Percentiles rank a stretch among this genome's conserved stretches.
phyloP scores from a whole-genome alignment of 768 basidiomycete genomes.

The Solioccasus polychromus region DNA sequence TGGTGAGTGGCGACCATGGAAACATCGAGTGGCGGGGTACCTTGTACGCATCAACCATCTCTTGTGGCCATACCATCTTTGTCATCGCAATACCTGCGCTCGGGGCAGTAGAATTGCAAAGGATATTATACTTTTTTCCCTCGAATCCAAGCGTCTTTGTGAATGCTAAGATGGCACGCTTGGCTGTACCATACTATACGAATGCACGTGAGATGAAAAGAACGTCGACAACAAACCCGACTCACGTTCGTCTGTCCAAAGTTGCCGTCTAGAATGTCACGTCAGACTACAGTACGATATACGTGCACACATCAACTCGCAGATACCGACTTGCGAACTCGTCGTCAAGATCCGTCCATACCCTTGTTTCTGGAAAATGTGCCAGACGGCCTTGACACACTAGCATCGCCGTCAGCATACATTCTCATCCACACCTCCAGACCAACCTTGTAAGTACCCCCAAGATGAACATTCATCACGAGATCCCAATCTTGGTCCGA shows the following conservation, averaged over 20 bases:
- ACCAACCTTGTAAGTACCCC: constrained; percentile 83
- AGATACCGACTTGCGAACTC: constrained; percentile 89
- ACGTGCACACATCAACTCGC: constrained; percentile 44
- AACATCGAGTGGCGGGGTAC: constrained; percentile 31
- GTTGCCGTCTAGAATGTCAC: constrained; percentile 67
- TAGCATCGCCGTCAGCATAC: constrained; percentile 31
- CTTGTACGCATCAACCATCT: too few species aligned
- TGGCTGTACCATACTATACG: constrained; percentile 82
- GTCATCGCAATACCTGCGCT: constrained; percentile 93
- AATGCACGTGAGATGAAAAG: background rate
- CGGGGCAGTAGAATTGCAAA: constrained; percentile 85
- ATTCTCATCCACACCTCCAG: background rate
- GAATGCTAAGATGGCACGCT: constrained; percentile 86
- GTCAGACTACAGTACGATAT: background rate
- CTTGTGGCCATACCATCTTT: constrained; percentile 78
- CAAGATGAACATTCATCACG: constrained; percentile 84
- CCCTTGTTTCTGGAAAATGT: constrained; percentile 93
- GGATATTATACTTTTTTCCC: constrained; percentile 86
- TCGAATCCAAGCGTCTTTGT: constrained; percentile 91
- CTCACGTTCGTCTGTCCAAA: constrained; percentile 89
- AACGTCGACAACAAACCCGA: background rate
- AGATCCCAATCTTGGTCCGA: constrained; percentile 92
- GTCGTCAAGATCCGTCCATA: constrained; percentile 95
- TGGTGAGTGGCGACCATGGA: background rate
- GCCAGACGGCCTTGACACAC: constrained; percentile 96